phyloP scores from a whole-genome alignment of 208 protist genomes.

The Phytomonas francai region DNA sequence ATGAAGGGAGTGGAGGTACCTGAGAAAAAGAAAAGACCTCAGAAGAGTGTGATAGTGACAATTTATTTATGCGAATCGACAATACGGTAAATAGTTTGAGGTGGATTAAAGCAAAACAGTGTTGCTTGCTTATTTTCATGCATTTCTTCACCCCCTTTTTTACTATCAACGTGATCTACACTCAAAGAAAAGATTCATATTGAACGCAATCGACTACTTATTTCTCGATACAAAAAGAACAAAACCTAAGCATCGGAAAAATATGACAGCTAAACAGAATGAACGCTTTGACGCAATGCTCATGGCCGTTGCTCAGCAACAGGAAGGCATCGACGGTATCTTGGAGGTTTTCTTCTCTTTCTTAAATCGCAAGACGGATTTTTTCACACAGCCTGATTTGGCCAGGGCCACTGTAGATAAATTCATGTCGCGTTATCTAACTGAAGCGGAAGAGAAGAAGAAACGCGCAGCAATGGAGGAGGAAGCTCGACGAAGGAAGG shows the following conservation, averaged over 20 bases:
- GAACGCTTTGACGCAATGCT: constrained; percentile 85
- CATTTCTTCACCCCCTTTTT: not conserved
- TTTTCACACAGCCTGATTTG: constrained; percentile 83
- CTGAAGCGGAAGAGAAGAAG: constrained; percentile 40
- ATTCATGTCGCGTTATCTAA: constrained; percentile 51
- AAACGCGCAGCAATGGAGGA: constrained; percentile 17
- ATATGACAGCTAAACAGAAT: constrained; percentile 18
- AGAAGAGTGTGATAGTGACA: not conserved
- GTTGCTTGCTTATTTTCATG: not conserved
- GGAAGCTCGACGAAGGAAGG: constrained; percentile 14
- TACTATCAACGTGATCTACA: not conserved
- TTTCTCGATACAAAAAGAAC: constrained; percentile 1
- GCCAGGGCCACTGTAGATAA: constrained; percentile 40
- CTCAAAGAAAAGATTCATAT: not conserved
- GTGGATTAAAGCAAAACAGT: not conserved
- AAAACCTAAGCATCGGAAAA: constrained; percentile 8
- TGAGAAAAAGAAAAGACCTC: not conserved
- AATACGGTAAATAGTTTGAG: not conserved
- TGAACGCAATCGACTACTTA: not conserved
- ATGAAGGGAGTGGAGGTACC: not conserved
- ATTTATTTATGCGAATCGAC: not conserved
- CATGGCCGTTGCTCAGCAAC: constrained; percentile 88
- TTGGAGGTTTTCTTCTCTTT: constrained; percentile 91
- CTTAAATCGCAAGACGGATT: constrained; percentile 88
- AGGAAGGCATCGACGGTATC: constrained; percentile 83